phyloP scores from a whole-genome alignment of 495 filamentous ascomycete genomes.

The Daldinia concentrica region DNA sequence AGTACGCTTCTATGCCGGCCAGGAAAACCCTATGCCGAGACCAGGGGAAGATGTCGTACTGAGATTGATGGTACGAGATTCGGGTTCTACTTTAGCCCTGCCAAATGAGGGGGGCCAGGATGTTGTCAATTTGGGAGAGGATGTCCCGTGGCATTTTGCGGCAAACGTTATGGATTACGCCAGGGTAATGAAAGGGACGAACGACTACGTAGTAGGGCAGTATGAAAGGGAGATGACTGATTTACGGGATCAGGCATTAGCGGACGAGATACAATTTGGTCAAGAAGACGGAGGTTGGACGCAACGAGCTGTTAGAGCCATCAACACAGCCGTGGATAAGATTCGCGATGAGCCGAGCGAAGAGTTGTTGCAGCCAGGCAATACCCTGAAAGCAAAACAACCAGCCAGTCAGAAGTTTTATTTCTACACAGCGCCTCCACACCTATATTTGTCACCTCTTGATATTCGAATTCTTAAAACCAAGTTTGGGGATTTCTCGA shows the following conservation, averaged over 20 bases:
- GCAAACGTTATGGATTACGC: constrained; percentile 95
- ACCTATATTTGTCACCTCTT: constrained; percentile 91
- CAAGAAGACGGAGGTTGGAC: constrained; percentile 91
- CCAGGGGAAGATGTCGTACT: constrained; percentile 91
- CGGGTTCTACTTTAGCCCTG: constrained; percentile 84
- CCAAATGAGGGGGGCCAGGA: constrained; percentile 82
- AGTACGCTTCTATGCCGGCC: constrained; percentile 89
- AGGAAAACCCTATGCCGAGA: constrained; percentile 79
- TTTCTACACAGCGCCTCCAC: constrained; percentile 90
- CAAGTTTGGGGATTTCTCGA: constrained; percentile 82
- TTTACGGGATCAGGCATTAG: constrained; percentile 76
- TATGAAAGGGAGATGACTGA: constrained; percentile 80
- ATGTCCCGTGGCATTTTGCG: constrained; percentile 93
- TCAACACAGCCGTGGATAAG: constrained; percentile 77
- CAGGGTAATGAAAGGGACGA: constrained; percentile 92
- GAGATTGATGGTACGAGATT: constrained; percentile 78
- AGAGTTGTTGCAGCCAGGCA: background rate
- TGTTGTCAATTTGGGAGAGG: constrained; percentile 69
- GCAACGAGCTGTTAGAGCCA: constrained; percentile 76
- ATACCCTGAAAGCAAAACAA: constrained; percentile 37
- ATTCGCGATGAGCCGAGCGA: constrained; percentile 49
- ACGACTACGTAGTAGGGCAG: constrained; percentile 84
- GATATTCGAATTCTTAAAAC: constrained; percentile 95
- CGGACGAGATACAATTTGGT: constrained; percentile 93
- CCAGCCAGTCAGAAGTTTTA: constrained; percentile 66